These are phyloP conservation scores for Neofusicoccum ribis DNA, from an alignment of 2,329 filamentous ascomycete species.

Conservation along the genomic window DNA sequence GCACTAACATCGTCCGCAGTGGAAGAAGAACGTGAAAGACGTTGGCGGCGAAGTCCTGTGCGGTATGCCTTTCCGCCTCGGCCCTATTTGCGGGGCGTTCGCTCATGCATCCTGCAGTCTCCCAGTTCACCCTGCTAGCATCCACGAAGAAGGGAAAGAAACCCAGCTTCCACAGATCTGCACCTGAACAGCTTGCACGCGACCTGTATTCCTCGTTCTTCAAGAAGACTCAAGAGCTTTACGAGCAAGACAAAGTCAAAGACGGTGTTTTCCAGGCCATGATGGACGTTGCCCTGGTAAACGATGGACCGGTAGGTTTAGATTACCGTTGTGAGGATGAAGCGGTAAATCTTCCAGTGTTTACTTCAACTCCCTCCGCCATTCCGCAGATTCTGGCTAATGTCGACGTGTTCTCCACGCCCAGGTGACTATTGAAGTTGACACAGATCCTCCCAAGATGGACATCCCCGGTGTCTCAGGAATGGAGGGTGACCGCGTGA, in stretches of 20 bases:
- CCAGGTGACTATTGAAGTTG: conserved; percentile 52
- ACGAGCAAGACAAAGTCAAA: conserved; percentile 74
- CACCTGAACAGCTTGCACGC: conserved; percentile 74
- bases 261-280: conserved; percentile 98
- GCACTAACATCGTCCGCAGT: conserved; percentile 53
- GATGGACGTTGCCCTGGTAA: conserved; percentile 95
- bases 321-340: conserved; percentile 59
- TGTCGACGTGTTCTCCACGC: not conserved
- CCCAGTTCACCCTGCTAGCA: conserved; percentile 92
- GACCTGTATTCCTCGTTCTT: conserved; percentile 84
- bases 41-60: conserved; percentile 92
- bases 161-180: conserved; percentile 89
- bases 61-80: conserved; percentile 56
- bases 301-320: conserved; percentile 73
- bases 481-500: conserved; percentile 6
- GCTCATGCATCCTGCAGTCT: conserved; percentile 60
- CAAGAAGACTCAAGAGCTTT: conserved; percentile 69
- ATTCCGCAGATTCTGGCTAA: not conserved
- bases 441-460: conserved; percentile 48
- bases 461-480: conserved; percentile 27
- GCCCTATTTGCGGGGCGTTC: not conserved
- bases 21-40: conserved; percentile 87
- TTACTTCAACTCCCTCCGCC: conserved; percentile 11
- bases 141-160: conserved; percentile 95
- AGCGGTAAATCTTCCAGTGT: conserved; percentile 50